Conservation (phyloP, 2,329 filamentous ascomycete genomes). For the Fonsecaea pugnacius region DNA sequence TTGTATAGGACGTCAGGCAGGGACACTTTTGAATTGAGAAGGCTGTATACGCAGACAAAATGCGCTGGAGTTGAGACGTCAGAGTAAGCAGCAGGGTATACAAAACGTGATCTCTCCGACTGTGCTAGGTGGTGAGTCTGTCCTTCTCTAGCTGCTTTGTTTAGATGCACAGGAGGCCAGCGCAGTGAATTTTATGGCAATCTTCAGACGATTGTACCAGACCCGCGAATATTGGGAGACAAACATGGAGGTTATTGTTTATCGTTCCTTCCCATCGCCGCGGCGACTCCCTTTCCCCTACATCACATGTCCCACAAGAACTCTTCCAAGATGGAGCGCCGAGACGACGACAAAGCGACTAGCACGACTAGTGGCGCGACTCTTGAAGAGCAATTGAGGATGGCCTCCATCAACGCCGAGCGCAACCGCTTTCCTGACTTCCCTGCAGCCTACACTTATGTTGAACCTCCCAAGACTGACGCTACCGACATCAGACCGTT, state of each 20-base stretch:
- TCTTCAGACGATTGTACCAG: constrained; percentile 2
- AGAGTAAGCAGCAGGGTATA: neutral
- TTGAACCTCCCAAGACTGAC: constrained; percentile 23
- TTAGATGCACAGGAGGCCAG: neutral
- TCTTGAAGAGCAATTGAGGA: constrained; percentile 20
- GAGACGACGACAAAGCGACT: constrained; percentile 9
- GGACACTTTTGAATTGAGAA: neutral
- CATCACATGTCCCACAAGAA: neutral
- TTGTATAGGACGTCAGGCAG: neutral
- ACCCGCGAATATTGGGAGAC: neutral
- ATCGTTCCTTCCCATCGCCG: constrained; percentile 8
- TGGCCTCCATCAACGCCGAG: constrained; percentile 19
- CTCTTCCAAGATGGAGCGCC: constrained; percentile 11
- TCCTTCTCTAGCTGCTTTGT: neutral
- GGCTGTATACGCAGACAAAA: neutral
- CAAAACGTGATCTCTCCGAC: neutral
- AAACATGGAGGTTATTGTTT: neutral
- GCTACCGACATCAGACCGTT: constrained; percentile 20
- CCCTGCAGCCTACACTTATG: constrained; percentile 2
- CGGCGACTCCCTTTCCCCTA: neutral
- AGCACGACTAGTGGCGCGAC: constrained; percentile 14
- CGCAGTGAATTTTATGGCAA: neutral
- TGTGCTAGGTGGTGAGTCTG: neutral
- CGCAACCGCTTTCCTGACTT: constrained; percentile 11
- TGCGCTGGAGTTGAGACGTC: neutral